Base-by-base conservation (phyloP, 106 monocot genomes). In the Dioscorea dumetorum region DNA sequence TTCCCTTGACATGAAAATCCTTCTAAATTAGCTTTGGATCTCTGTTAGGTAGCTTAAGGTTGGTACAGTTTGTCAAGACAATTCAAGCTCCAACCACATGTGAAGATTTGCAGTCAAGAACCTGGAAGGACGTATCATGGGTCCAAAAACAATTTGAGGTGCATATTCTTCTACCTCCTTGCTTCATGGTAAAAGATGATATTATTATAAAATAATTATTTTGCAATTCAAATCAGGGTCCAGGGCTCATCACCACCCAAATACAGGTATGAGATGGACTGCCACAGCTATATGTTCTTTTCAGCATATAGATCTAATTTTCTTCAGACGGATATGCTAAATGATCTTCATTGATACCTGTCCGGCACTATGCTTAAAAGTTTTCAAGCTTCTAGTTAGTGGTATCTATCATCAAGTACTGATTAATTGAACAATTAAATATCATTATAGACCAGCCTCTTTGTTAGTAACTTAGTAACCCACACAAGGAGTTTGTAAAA, bases 61-160 rank as follows among this genome's bases (percentile, higher is more conserved):
- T 88, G 60, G 61, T 92, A 33, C 87, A 85, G 75, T 85, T 85
- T 73, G 92, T 83, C 62, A 83, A 92, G 62, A 74, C 74, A 49
- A 81, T 92, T 72, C 82, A 85, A 71, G 82, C 72, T 67, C 88
- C 88, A 54, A 50, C 11, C 21, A 67, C 67, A 18, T 80, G 33
- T 41, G 73, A 80, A 50, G 76, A 67, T 24, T 76, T 85, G 57
- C 64, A 80, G 15, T 13, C 61, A 48, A 76, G 79, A 76, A 83
- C 88, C 15, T 92, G 83, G 82, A 68, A 74, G 49, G 71, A 92
- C 8, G 67, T 92, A 41, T 69, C 70, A 28, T 92, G 92, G 92
- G 64, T 67, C 24, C 74, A 63, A 31, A 88, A 92, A 61, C 60
- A 20, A 49, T 91, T 91, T 82, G 64, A 79, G 68, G 87, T 89